Base-by-base conservation (phyloP, 2,329 filamentous ascomycete species). In the Cytospora piceicola region DNA sequence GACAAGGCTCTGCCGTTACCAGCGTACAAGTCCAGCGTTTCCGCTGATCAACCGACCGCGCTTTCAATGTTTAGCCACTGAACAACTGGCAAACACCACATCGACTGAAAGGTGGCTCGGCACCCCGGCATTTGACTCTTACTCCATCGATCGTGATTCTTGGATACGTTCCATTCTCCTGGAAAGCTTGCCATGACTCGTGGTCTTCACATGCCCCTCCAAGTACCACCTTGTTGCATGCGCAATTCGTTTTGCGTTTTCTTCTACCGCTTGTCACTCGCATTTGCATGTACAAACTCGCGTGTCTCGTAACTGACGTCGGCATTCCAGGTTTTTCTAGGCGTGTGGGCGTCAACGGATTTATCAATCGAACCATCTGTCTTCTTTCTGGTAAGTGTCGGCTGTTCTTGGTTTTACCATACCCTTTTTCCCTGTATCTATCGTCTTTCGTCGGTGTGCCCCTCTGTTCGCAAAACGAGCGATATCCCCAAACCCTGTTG, bases 311-410 rank as follows among this genome's bases (percentile, higher is more conserved):
- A 24, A 22, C 36, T 57, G 30, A 57, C 54, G 24, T 14, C 6
- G 7, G 32, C 54, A 42, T 8, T 49, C n/a, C 12, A 49, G 34
- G 34, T 14, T 24, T 24, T 22, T 49, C 46, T 24, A 49, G 46
- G 46, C 46, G 46, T 49, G 46, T 49, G 11, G 46, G 46, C 46
- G 46, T 49, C 46, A 49, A 12, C 46, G 46, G 46, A 24, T 49
- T 49, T 2, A 22, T 29, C 54, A 56, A 56, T 32, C 22, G 29
- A 30, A 22, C 20, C 11, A 32, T 57, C 27, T 49, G n/a, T 49
- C n/a, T 49, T 58, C 29, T 30, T 42, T 30, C 42, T 59, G 39
- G 27, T 46, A 30, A 59, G 24, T 49, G 27, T 22, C 11, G 22
- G 17, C 57, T 59, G 20, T 5, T 46, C 20, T 30, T 14, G 27